These are phyloP conservation scores for Scenedesmus sp. DNA, from an alignment of 163 green algal species.

Conservation along the genomic window DNA sequence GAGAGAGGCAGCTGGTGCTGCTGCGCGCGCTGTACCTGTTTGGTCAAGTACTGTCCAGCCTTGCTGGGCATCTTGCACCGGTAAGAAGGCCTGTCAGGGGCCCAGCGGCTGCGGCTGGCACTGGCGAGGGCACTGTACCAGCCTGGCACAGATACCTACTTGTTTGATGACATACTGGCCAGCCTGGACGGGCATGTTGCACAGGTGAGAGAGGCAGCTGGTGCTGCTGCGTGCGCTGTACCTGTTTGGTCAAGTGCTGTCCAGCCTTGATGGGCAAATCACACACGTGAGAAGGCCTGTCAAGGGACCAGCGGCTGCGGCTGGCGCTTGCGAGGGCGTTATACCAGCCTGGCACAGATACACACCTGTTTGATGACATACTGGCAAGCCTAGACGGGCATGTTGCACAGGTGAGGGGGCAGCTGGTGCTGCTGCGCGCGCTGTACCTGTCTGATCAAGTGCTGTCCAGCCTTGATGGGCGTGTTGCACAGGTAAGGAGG, in stretches of 20 bases:
- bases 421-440: too few species aligned
- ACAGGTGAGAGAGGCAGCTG: conserved; percentile 7
- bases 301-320: conserved; percentile 74
- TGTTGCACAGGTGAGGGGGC: conserved; percentile 8
- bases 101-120: conserved; percentile 67
- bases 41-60: too few species aligned
- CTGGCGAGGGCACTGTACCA: conserved; percentile 82
- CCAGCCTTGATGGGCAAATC: too few species aligned
- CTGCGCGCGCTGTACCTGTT: background rate
- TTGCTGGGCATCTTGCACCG: too few species aligned
- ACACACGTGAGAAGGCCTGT: too few species aligned
- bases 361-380: conserved; percentile 85
- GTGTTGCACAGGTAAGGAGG: conserved; percentile 49
- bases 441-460: conserved; percentile 90
- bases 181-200: conserved; percentile 69
- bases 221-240: background rate
- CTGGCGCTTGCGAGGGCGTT: conserved; percentile 70
- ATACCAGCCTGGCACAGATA: conserved; percentile 62
- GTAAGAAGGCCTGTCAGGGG: conserved; percentile 82
- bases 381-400: conserved; percentile 75
- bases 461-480: too few species aligned
- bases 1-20: too few species aligned
- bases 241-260: too few species aligned
- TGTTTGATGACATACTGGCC: conserved; percentile 87
- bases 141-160: conserved; percentile 56